Evolutionary conservation across 805 yeast genomes (phyloP).

Genomic region (Monosporozyma aerobia): DNA sequence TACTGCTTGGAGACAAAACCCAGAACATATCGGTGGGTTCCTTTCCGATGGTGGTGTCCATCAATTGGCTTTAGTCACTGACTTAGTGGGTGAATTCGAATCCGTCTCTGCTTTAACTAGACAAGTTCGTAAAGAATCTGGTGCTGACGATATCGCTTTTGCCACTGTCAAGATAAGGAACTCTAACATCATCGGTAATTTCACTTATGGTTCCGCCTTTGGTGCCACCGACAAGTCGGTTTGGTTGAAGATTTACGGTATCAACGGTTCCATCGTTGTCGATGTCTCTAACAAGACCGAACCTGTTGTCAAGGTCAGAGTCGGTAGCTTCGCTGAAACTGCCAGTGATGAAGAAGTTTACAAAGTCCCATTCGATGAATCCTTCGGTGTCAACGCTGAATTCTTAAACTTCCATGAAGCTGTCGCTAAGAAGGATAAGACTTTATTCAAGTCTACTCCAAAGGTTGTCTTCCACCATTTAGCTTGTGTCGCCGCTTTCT

Average conservation of each 20-base stretch:
- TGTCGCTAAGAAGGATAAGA: slow-evolving; percentile 53
- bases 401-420: slow-evolving; percentile 51
- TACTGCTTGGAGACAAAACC: slow-evolving; percentile 82
- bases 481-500: slow-evolving; percentile 79
- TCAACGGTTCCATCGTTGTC: slow-evolving; percentile 61
- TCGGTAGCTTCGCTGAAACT: slow-evolving; percentile 22
- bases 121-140: slow-evolving; percentile 69
- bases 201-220: slow-evolving; percentile 78
- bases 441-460: slow-evolving; percentile 50
- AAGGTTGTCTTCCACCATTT: slow-evolving; percentile 83
- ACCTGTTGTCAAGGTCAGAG: slow-evolving; percentile 31
- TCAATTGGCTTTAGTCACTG: slow-evolving; percentile 80
- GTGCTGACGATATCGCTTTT: slow-evolving; percentile 72
- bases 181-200: slow-evolving; percentile 62
- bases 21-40: slow-evolving; percentile 89
- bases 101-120: slow-evolving; percentile 66
- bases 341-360: slow-evolving; percentile 26
- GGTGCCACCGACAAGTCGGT: slow-evolving; percentile 71
- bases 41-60: slow-evolving; percentile 96
- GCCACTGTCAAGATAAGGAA: slow-evolving; percentile 58
- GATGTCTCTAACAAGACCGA: slow-evolving; percentile 46
- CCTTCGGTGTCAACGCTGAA: slow-evolving; percentile 51
- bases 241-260: slow-evolving; percentile 65
- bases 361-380: slow-evolving; percentile 33
- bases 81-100: slow-evolving; percentile 65